Evolutionary conservation across 225 moss, liverwort and hornwort species (phyloP).

Genomic region (Pleurozium schreberi): DNA sequence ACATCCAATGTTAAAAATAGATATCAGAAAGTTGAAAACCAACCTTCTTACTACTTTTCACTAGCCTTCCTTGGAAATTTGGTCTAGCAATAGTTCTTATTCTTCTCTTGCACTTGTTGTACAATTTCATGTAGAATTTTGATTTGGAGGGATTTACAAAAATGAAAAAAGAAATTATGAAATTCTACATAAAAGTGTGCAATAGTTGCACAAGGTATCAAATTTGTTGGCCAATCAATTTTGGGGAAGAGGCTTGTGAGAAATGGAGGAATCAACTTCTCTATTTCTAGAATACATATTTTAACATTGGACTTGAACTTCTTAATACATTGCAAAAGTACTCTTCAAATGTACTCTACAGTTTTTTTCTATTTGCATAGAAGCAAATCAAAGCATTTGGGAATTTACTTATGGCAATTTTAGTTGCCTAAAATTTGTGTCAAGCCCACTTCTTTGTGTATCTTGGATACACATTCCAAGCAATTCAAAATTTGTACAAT

Average conservation of each 20-base stretch:
- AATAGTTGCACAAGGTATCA: neutral
- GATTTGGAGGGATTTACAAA: rapidly evolving
- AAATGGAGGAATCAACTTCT: neutral
- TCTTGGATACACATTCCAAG: rapidly evolving
- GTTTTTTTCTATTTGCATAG: neutral
- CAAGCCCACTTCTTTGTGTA: too few species aligned
- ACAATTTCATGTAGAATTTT: rapidly evolving
- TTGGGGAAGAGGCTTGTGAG: rapidly evolving
- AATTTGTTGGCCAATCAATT: neutral
- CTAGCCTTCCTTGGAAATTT: rapidly evolving
- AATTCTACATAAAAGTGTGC: neutral
- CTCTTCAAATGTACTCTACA: neutral
- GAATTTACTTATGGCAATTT: neutral
- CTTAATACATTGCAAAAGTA: neutral
- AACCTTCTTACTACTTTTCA: rapidly evolving
- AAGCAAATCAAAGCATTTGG: neutral
- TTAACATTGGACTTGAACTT: neutral
- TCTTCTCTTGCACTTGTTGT: rapidly evolving
- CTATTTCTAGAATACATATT: rapidly evolving
- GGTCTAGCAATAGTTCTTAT: rapidly evolving
- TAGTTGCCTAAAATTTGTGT: too few species aligned
- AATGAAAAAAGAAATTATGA: neutral
- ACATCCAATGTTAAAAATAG: neutral
- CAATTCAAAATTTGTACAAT: neutral
- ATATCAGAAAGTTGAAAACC: rapidly evolving